A percentile compares a stretch with the other conserved stretches of the same genome.
Evolutionary conservation across 2,329 filamentous ascomycete species (phyloP).

Genomic region (Fusarium brevicatenulatum): DNA sequence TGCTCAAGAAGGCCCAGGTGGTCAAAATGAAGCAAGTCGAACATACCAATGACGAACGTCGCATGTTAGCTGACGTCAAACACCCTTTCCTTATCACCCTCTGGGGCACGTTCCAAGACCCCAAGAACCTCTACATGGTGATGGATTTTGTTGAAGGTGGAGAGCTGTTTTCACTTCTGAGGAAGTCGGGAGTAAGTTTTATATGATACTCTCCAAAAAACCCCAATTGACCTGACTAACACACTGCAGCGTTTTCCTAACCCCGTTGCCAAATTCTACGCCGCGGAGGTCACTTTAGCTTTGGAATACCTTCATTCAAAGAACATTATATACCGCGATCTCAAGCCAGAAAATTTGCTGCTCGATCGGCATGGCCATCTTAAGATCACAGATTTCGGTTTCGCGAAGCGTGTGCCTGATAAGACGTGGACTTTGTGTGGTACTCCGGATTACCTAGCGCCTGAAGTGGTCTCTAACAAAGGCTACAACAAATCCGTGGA

Average conservation of each 20-base stretch:
- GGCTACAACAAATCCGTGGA: constrained; percentile 99
- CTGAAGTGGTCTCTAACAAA: constrained; percentile 98
- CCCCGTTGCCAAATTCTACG: constrained; percentile 98
- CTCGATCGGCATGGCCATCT: constrained; percentile 93
- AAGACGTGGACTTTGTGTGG: constrained; percentile 99
- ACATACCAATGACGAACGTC: constrained; percentile 97
- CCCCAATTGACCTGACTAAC: constrained; percentile 9
- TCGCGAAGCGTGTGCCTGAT: constrained; percentile 97
- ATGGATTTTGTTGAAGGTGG: constrained; percentile 99
- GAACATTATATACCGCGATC: constrained; percentile 96
- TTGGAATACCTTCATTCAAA: constrained; percentile 94
- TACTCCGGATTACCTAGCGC: constrained; percentile 96
- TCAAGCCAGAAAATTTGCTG: constrained; percentile 94
- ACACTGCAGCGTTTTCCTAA: constrained; percentile 87
- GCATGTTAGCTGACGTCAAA: constrained; percentile 96
- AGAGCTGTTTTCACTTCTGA: constrained; percentile 92
- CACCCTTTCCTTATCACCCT: constrained; percentile 97
- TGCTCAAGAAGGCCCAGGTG: constrained; percentile 97
- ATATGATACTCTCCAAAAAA: neutral
- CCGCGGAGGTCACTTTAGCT: constrained; percentile 94
- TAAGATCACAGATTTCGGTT: constrained; percentile 98
- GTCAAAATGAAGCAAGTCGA: constrained; percentile 99
- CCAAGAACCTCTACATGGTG: constrained; percentile 98
- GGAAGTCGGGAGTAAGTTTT: constrained; percentile 84
- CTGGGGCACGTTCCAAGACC: constrained; percentile 98